Percentiles rank a stretch among this genome's conserved stretches.
These are phyloP conservation scores for Peterozyma xylosa DNA, from an alignment of 805 yeast species.

Conservation along the genomic window DNA sequence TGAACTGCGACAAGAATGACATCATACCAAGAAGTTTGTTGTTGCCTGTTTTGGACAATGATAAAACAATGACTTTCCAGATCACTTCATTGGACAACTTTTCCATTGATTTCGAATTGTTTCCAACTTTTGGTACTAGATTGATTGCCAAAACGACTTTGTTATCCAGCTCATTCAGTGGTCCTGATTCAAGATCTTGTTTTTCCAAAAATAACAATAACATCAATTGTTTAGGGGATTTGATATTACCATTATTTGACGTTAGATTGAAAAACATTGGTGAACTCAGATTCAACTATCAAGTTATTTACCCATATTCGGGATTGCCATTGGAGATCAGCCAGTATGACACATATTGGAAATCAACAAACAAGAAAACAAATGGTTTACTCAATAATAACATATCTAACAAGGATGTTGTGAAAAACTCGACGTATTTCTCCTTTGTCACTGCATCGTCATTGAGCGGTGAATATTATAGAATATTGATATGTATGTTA, in stretches of 20 bases:
- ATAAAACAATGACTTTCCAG: slow-evolving; percentile 68
- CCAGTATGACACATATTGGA: slow-evolving; percentile 96
- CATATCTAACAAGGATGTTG: slow-evolving; percentile 2
- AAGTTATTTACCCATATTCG: slow-evolving; percentile 81
- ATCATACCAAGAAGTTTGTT: slow-evolving; percentile 82
- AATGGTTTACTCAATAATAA: slow-evolving; percentile 10
- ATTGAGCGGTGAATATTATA: slow-evolving; percentile 69
- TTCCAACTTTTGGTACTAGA: slow-evolving; percentile 92
- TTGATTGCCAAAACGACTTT: slow-evolving; percentile 86
- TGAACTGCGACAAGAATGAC: slow-evolving; percentile 70
- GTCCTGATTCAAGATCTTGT: slow-evolving; percentile 12
- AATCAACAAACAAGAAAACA: slow-evolving; percentile 55
- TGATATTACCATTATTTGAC: slow-evolving; percentile 72
- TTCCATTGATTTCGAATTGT: slow-evolving; percentile 78
- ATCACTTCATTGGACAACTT: slow-evolving; percentile 70
- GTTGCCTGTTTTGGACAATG: slow-evolving; percentile 66
- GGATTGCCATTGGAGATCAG: slow-evolving; percentile 83
- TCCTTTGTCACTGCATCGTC: slow-evolving; percentile 91
- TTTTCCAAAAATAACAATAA: slow-evolving; percentile 30
- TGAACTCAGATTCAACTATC: slow-evolving; percentile 66
- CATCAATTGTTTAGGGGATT: slow-evolving; percentile 25
- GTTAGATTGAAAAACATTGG: slow-evolving; percentile 78
- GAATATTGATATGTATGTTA: slow-evolving; percentile 61
- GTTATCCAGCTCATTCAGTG: slow-evolving; percentile 44
- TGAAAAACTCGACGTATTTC: slow-evolving; percentile 25